Conservation (phyloP, 148 eudicot genomes). For the Nepenthes gracilis region DNA sequence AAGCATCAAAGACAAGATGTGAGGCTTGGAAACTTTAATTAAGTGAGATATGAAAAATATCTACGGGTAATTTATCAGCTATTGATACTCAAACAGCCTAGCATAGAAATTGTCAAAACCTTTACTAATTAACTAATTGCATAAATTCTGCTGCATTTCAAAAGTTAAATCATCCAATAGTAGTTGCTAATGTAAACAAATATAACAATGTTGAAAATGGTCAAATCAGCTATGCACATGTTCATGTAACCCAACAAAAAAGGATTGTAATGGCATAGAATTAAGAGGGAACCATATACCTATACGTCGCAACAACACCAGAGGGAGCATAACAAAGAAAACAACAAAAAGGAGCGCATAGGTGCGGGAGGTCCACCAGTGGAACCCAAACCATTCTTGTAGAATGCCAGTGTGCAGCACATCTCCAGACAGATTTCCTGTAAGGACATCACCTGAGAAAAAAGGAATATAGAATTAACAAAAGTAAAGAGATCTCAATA, state of each 20-base stretch:
- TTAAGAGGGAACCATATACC: conserved; percentile 20
- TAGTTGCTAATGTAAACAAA: no score
- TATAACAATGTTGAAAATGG: neutral
- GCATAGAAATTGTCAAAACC: no score
- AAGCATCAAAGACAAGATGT: conserved; percentile 8
- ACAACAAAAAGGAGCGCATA: conserved; percentile 48
- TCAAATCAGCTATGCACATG: neutral
- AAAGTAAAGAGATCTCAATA: neutral
- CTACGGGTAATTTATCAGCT: no score
- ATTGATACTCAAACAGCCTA: no score
- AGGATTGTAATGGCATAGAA: no score
- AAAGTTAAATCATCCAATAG: no score
- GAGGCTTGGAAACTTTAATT: conserved; percentile 1
- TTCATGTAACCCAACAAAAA: no score
- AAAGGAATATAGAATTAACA: neutral
- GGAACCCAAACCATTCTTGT: conserved; percentile 93
- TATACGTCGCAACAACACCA: conserved; percentile 66
- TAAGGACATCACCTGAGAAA: conserved; percentile 69
- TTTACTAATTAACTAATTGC: no score
- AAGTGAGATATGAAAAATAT: no score
- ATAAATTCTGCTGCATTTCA: no score
- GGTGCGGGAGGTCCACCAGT: conserved; percentile 94
- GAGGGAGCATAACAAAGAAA: conserved; percentile 60
- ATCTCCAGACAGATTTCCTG: conserved; percentile 69
- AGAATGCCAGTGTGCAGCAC: conserved; percentile 66